Percentiles rank a stretch among this genome's conserved stretches.
Evolutionary conservation across 345 rosid genomes (phyloP).

Genomic region (Brassica carinata): DNA sequence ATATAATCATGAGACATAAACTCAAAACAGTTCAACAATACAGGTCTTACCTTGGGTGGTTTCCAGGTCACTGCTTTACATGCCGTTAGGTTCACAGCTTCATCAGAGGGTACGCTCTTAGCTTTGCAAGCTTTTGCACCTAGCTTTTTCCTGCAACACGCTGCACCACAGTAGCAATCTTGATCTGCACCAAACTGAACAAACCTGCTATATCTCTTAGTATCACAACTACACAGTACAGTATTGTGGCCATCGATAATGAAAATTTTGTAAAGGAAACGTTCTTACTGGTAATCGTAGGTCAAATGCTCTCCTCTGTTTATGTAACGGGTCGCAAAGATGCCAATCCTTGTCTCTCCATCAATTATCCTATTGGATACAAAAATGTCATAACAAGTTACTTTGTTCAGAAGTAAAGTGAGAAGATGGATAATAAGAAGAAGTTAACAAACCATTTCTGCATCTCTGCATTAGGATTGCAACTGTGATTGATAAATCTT

Average conservation of each 20-base stretch:
- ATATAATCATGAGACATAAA: neutral
- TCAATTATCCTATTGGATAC: constrained; percentile 73
- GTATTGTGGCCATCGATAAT: too few relatives aligned
- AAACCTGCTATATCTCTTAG: constrained; percentile 82
- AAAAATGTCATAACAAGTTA: neutral
- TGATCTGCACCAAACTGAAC: constrained; percentile 99
- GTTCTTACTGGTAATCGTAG: constrained; percentile 90
- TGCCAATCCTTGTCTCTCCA: constrained; percentile 95
- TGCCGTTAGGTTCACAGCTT: constrained; percentile 63
- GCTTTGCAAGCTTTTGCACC: constrained; percentile 77
- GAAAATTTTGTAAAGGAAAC: constrained; percentile 13
- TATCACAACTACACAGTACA: constrained; percentile 1
- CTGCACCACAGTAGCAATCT: constrained; percentile 88
- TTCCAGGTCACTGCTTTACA: constrained; percentile 65
- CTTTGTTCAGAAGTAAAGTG: neutral
- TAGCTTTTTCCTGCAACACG: constrained; percentile 69
- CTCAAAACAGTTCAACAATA: neutral
- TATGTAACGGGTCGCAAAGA: constrained; percentile 78
- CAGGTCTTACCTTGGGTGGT: constrained; percentile 52
- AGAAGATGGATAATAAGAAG: neutral
- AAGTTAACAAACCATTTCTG: constrained; percentile 73
- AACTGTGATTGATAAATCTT: constrained; percentile 94
- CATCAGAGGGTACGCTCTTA: constrained; percentile 57
- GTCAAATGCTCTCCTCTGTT: constrained; percentile 87
- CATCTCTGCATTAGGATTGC: constrained; percentile 94